Percentiles rank a stretch among this genome's conserved stretches.
Evolutionary conservation across 1,284 basidiomycete genomes (phyloP).

Genomic region (Erythrobasidium hasegawianum): DNA sequence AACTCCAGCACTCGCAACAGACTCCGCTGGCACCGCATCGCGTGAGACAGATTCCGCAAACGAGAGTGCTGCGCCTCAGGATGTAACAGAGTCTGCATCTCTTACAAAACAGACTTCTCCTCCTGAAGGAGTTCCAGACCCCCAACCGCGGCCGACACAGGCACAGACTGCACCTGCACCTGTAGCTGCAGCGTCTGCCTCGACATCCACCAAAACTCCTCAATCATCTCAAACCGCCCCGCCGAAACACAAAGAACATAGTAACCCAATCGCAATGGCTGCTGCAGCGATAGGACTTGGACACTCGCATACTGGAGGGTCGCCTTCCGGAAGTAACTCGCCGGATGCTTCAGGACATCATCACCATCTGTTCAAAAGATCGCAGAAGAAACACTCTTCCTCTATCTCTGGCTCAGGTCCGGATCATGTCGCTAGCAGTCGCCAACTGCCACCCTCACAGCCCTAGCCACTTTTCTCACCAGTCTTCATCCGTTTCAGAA

Average conservation of each 20-base stretch:
- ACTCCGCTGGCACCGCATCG: too few relatives aligned
- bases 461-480: background rate
- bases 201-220: background rate
- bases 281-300: conserved; percentile 15
- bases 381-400: conserved; percentile 15
- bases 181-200: background rate
- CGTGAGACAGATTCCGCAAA: too few relatives aligned
- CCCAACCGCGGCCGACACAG: background rate
- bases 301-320: conserved; percentile 9
- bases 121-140: background rate
- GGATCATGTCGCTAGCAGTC: conserved; percentile 34
- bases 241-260: background rate
- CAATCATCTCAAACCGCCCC: too few relatives aligned
- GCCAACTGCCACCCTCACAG: conserved; percentile 19
- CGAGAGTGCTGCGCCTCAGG: background rate
- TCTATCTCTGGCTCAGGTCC: conserved; percentile 23
- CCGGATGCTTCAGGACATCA: conserved; percentile 2
- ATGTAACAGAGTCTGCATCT: background rate
- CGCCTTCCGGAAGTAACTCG: conserved; percentile 13
- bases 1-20: too few relatives aligned
- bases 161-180: background rate
- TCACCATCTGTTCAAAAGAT: conserved; percentile 21
- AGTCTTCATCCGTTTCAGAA: too few relatives aligned
- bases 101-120: background rate
- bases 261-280: background rate